Evolutionary conservation across 805 yeast genomes (phyloP), one percentile per base, ranked within the genome.

Genomic region (Ogataea paraovalis): DNA sequence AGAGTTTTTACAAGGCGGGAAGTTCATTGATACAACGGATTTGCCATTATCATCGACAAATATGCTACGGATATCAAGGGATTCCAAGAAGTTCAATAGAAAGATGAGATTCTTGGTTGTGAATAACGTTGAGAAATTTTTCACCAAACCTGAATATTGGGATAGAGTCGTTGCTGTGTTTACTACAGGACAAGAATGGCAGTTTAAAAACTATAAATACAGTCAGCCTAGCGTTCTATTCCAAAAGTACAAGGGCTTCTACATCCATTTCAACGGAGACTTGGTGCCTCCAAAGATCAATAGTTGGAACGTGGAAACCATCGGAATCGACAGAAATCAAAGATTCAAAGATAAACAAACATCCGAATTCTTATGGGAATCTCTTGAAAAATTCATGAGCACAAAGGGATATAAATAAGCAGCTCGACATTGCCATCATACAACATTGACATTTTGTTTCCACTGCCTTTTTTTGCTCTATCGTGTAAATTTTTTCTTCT

Each of bases 171-270:
- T 92, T 42, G 97, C 96, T 0, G 87, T 94, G 34, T 85, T 94
- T 70, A 92, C 97, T 16, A 92, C 97, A 10, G 99, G 99, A 12
- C 99, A 94, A 70, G 75, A 83, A 46, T 94, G 99, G 99, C 99
- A 94, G 69, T 88, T 94, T 69, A 80, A 87, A 61, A 80, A 82
- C 58, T 94, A 92, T 68, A 86, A 85, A 62, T 85, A 90, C 81
- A 75, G 81, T 36, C 80, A 83, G 46, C 97, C 99, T 2, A 81
- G 85, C 50, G 73, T 73, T 39, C 73, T 94, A 53, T 94, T 94
- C 67, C 94, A 85, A 60, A 82, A 80, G 56, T 86, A 86, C 54
- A 82, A 85, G 50, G 99, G 99, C 2, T 91, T 80, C 62, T 87
- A 80, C 58, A 74, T 90, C 56, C 75, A 82, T 39, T 90, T 81